A percentile compares a stretch with the other conserved stretches of the same genome.
phyloP scores from a whole-genome alignment of 441 rosid species.

The Raphanus hybrid region DNA sequence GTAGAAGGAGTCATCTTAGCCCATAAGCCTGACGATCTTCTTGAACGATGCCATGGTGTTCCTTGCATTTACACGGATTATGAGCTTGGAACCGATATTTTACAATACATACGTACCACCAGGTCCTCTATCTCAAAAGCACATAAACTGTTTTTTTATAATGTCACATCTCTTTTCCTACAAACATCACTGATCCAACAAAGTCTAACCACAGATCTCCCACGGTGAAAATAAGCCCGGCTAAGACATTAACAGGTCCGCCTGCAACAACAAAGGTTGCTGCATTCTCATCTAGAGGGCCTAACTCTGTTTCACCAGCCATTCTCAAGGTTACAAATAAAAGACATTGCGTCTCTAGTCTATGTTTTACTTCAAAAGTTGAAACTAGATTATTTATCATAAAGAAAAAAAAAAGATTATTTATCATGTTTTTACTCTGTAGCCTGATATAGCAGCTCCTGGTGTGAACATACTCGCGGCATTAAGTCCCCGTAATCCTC shows the following conservation, averaged over 20 bases:
- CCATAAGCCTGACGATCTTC: not conserved
- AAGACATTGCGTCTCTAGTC: not conserved
- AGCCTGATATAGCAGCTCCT: constrained; percentile 57
- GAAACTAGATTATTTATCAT: no score
- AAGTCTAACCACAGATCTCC: constrained; percentile 6
- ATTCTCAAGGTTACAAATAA: constrained; percentile 27
- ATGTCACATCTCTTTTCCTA: not conserved
- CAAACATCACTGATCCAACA: not conserved
- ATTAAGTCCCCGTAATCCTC: constrained; percentile 4
- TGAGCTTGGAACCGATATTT: constrained; percentile 34
- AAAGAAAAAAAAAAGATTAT: no score
- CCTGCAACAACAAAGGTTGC: constrained; percentile 24
- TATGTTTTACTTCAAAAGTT: not conserved
- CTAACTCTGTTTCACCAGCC: constrained; percentile 32
- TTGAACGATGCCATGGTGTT: not conserved
- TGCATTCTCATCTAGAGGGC: constrained; percentile 29
- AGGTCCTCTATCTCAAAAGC: not conserved
- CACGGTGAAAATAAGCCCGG: constrained; percentile 12
- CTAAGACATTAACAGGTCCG: not conserved
- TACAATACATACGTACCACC: constrained; percentile 30
- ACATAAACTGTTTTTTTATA: not conserved
- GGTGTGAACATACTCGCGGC: constrained; percentile 53
- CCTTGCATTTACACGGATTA: not conserved
- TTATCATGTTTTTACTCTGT: not conserved
- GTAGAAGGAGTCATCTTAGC: constrained; percentile 27